These are phyloP conservation scores for Clarireedia sp. DNA, from an alignment of 2,329 filamentous ascomycete genomes.

Conservation along the genomic window DNA sequence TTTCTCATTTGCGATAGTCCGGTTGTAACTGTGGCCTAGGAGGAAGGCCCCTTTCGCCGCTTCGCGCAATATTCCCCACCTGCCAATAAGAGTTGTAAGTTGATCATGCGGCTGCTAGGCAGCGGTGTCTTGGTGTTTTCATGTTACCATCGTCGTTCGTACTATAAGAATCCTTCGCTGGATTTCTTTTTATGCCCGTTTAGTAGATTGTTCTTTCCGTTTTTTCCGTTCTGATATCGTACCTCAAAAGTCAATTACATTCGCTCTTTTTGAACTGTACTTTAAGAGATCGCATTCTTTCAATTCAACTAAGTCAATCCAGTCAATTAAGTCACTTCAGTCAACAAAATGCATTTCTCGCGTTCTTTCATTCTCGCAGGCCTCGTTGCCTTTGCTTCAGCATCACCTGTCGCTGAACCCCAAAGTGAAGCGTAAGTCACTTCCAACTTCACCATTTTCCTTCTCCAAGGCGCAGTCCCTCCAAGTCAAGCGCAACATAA, in stretches of 20 bases:
- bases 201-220: no score
- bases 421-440: slow-evolving; percentile 6
- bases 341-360: not conserved
- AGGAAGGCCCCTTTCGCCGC: no score
- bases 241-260: not conserved
- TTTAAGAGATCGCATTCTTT: not conserved
- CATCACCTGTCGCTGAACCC: slow-evolving; percentile 6
- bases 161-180: no score
- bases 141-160: no score
- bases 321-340: not conserved
- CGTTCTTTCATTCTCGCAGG: not conserved
- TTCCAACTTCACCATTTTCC: not conserved
- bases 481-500: not conserved
- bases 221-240: not conserved
- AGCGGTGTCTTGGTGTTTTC: no score
- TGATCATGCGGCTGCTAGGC: no score
- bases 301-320: no score
- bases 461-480: not conserved
- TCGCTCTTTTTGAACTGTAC: not conserved
- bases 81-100: no score
- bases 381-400: slow-evolving; percentile 4
- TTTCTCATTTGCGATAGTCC: no score
- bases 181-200: no score
- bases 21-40: no score
- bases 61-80: no score